Evolutionary conservation across 345 rosid species (phyloP).

Genomic region (Crucihimalaya himalaica): DNA sequence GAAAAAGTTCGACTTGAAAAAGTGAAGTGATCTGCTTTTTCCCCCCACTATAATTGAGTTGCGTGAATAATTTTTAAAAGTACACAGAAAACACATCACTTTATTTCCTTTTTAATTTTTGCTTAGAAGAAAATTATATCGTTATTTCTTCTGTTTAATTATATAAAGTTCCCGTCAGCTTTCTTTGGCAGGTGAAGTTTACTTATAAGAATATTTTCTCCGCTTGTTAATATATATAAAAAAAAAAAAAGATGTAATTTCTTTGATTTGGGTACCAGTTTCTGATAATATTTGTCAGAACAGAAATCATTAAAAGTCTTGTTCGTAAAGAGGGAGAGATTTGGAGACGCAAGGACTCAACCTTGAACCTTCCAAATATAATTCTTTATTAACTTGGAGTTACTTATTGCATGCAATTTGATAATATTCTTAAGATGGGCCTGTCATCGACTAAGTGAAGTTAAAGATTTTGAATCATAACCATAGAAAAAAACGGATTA

Average conservation of each 20-base stretch:
- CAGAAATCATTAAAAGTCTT: not conserved
- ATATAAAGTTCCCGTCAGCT: constrained; percentile 16
- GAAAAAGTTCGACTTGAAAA: not conserved
- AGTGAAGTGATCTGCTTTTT: constrained; percentile 19
- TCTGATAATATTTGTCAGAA: not conserved
- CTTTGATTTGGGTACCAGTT: not conserved
- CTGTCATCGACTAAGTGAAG: not conserved
- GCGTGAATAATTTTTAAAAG: constrained; percentile 15
- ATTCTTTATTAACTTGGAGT: not conserved
- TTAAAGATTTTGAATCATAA: too few relatives aligned
- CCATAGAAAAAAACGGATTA: too few relatives aligned
- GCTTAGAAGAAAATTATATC: not conserved
- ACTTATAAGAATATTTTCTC: not conserved
- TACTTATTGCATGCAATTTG: not conserved
- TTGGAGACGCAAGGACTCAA: not conserved
- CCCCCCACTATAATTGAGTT: constrained; percentile 24
- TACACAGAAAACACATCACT: not conserved
- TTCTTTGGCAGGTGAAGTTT: not conserved
- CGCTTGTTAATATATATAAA: too few relatives aligned
- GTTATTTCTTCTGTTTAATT: not conserved
- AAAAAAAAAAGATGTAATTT: not conserved
- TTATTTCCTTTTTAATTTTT: constrained; percentile 3
- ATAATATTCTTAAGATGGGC: not conserved
- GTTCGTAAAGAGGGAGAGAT: too few relatives aligned
- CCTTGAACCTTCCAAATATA: not conserved